Conservation (phyloP, 108 stramenopile species). For the Nannochloropsis oceanica region DNA sequence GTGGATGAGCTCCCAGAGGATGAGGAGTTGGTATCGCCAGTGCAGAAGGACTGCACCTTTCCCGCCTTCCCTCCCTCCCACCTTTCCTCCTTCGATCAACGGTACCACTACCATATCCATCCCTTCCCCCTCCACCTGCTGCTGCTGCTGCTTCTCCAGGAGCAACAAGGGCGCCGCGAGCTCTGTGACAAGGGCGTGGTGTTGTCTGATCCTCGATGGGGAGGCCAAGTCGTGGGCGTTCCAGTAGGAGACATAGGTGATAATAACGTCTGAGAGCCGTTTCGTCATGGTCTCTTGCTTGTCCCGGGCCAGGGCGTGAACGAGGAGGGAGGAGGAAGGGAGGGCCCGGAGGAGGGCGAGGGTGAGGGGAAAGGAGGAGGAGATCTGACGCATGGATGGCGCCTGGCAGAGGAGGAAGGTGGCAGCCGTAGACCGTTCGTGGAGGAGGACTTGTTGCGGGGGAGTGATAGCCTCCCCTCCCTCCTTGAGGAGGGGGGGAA, state of each 20-base stretch:
- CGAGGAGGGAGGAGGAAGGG: constrained; percentile 6
- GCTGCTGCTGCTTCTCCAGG: not conserved
- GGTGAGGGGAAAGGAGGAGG: not conserved
- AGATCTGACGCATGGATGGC: constrained; percentile 12
- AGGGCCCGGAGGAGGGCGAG: constrained; percentile 13
- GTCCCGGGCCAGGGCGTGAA: constrained; percentile 10
- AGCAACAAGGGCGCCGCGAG: not conserved
- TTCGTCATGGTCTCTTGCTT: constrained; percentile 30
- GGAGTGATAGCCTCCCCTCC: not conserved
- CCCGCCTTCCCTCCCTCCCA: not conserved
- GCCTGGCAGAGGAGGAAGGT: constrained; percentile 2
- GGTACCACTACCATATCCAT: not conserved
- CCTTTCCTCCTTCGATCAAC: not conserved
- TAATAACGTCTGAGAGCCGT: constrained; percentile 7
- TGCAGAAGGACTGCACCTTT: not conserved
- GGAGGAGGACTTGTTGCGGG: not conserved
- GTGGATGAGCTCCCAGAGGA: constrained; percentile 27
- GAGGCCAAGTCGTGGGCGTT: not conserved
- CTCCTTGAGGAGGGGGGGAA: not conserved
- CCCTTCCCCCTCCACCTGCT: not conserved
- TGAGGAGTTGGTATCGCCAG: constrained; percentile 28
- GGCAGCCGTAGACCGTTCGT: constrained; percentile 10
- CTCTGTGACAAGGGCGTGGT: not conserved
- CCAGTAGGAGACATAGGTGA: constrained; percentile 16
- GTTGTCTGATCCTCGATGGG: not conserved